Percentiles rank a stretch among this genome's conserved stretches.
phyloP scores from a whole-genome alignment of 2,329 filamentous ascomycete genomes.

The Cadophora luteo-olivacea region DNA sequence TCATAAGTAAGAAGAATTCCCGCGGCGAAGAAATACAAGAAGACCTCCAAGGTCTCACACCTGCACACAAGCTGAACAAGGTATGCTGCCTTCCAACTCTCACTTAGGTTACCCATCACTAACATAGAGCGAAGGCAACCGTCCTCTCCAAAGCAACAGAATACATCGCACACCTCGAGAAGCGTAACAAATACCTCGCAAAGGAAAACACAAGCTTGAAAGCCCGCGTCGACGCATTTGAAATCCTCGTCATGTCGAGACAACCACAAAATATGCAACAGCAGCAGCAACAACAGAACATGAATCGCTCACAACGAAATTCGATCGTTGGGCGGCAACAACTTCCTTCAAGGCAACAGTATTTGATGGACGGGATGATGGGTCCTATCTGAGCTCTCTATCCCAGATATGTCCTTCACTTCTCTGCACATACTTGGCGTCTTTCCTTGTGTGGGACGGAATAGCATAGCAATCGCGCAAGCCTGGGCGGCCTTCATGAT shows the following conservation, averaged over 20 bases:
- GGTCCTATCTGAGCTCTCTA: conserved; percentile 5
- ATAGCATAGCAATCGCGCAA: neutral
- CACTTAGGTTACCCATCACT: conserved; percentile 1
- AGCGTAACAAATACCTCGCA: conserved; percentile 79
- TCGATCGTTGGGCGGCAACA: conserved; percentile 12
- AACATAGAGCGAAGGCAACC: conserved; percentile 36
- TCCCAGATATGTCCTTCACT: neutral
- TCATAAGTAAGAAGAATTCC: conserved; percentile 52
- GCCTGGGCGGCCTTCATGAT: neutral
- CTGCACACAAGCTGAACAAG: conserved; percentile 75
- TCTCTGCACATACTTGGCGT: neutral
- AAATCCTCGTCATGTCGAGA: conserved; percentile 76
- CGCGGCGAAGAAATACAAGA: conserved; percentile 65
- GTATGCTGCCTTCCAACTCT: conserved; percentile 41
- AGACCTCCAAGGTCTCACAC: conserved; percentile 63
- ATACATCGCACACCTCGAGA: conserved; percentile 92
- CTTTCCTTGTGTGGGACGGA: neutral
- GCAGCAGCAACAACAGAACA: conserved; percentile 19
- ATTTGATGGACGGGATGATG: conserved; percentile 17
- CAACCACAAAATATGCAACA: conserved; percentile 25
- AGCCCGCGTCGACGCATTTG: conserved; percentile 75
- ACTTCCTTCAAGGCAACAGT: conserved; percentile 14
- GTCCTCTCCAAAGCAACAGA: conserved; percentile 93
- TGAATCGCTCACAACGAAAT: conserved; percentile 1
- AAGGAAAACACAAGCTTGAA: conserved; percentile 85